Percentiles rank a stretch among this genome's conserved stretches.
These are phyloP conservation scores for Mycosarcoma maydis DNA, from an alignment of 1,284 basidiomycete species.

Conservation along the genomic window DNA sequence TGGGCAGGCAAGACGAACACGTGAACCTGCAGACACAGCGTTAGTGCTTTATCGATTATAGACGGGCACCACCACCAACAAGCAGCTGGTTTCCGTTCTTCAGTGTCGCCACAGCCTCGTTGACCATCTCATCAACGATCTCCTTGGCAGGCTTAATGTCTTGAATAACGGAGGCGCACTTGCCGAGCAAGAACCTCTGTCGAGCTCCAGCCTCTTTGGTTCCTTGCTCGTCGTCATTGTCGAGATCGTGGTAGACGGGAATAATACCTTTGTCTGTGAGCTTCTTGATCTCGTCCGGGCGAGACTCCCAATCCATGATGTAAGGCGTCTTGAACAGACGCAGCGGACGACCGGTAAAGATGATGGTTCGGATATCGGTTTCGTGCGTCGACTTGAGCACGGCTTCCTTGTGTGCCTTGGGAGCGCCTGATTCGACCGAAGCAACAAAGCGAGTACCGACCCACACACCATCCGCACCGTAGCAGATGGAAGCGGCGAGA, in stretches of 20 bases:
- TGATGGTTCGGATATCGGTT: conserved; percentile 59
- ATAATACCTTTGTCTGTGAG: conserved; percentile 60
- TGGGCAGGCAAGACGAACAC: too few relatives aligned
- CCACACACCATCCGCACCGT: conserved; percentile 59
- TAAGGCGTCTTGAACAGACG: conserved; percentile 69
- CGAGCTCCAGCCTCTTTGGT: conserved; percentile 46
- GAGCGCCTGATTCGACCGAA: conserved; percentile 55
- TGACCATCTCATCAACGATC: conserved; percentile 61
- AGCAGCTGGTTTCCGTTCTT: conserved; percentile 41
- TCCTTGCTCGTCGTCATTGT: conserved; percentile 60
- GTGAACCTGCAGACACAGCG: too few relatives aligned
- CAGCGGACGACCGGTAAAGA: conserved; percentile 77
- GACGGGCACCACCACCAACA: conserved; percentile 30
- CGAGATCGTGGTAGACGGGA: conserved; percentile 58
- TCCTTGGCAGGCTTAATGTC: conserved; percentile 60
- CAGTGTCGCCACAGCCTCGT: conserved; percentile 52
- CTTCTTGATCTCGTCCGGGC: conserved; percentile 62
- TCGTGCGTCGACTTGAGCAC: conserved; percentile 61
- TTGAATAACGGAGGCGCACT: conserved; percentile 72
- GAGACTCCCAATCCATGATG: conserved; percentile 59
- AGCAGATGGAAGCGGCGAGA: conserved; percentile 58
- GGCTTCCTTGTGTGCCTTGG: conserved; percentile 61
- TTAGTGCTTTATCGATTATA: too few relatives aligned
- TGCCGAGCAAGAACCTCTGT: conserved; percentile 58
- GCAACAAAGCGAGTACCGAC: conserved; percentile 87